Evolutionary conservation across 2,329 filamentous ascomycete species (phyloP).

Genomic region (Teratosphaeria pseudoeucalypti): DNA sequence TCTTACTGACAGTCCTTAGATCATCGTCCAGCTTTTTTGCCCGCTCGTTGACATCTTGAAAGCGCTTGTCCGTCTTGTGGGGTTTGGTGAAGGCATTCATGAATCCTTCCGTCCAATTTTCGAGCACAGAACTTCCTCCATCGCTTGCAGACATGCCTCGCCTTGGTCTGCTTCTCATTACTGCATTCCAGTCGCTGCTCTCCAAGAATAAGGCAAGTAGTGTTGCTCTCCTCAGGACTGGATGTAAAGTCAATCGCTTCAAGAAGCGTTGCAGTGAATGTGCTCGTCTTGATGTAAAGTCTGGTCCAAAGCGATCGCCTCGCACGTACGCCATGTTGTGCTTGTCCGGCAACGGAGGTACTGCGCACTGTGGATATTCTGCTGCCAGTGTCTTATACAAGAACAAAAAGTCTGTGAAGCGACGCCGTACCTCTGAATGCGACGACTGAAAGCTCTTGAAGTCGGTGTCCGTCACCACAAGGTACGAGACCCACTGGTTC

Average conservation of each 20-base stretch:
- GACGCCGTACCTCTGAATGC: constrained; percentile 68
- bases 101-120: constrained; percentile 90
- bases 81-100: constrained; percentile 96
- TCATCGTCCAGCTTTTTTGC: constrained; percentile 93
- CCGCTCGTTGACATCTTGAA: constrained; percentile 86
- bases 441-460: constrained; percentile 86
- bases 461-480: constrained; percentile 84
- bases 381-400: constrained; percentile 80
- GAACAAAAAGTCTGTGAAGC: constrained; percentile 97
- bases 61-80: constrained; percentile 87
- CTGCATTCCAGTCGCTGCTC: constrained; percentile 89
- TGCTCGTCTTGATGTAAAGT: constrained; percentile 82
- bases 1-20: constrained; percentile 84
- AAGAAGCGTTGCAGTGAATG: constrained; percentile 89
- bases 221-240: constrained; percentile 70
- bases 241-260: constrained; percentile 74
- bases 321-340: constrained; percentile 99
- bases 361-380: constrained; percentile 84
- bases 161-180: constrained; percentile 69
- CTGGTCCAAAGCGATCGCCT: constrained; percentile 84
- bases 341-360: constrained; percentile 92
- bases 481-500: constrained; percentile 91
- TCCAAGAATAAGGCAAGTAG: constrained; percentile 87
- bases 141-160: constrained; percentile 42
- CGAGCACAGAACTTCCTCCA: constrained; percentile 64